These are phyloP conservation scores for Fusarium duplospermum DNA, from an alignment of 2,329 filamentous ascomycete species.

Conservation along the genomic window DNA sequence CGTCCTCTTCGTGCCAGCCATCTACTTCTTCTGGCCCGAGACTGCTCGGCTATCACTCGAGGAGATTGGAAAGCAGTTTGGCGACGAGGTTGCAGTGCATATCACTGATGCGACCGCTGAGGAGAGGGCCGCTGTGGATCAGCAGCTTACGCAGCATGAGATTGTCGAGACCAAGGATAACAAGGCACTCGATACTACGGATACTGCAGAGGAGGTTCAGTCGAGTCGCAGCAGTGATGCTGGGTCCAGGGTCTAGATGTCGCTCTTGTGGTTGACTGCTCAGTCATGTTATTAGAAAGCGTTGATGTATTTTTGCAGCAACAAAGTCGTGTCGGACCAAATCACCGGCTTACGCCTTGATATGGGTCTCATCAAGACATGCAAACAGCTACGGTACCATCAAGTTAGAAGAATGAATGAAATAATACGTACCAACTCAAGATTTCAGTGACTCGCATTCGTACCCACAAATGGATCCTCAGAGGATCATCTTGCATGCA, in stretches of 20 bases:
- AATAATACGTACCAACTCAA: background rate
- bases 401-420: background rate
- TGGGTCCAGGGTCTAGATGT: background rate
- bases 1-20: constrained; percentile 44
- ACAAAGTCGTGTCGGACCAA: background rate
- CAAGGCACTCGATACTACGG: accelerated
- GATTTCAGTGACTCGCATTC: background rate
- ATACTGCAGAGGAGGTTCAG: background rate
- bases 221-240: constrained; percentile 22
- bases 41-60: constrained; percentile 54
- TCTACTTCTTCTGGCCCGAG: constrained; percentile 49
- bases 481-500: background rate
- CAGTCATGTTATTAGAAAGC: background rate
- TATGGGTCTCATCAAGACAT: background rate
- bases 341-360: background rate
- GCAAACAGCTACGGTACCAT: background rate
- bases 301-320: background rate
- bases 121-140: constrained; percentile 21
- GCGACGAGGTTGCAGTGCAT: constrained; percentile 62
- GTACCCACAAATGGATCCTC: background rate
- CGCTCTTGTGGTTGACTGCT: background rate
- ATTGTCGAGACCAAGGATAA: background rate
- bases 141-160: background rate
- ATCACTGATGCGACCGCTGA: constrained; percentile 56
- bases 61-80: constrained; percentile 53